Evolutionary conservation across 257 asterid genomes (phyloP), one percentile per base, ranked within the genome.

Genomic region (Solanum tarapatanum): DNA sequence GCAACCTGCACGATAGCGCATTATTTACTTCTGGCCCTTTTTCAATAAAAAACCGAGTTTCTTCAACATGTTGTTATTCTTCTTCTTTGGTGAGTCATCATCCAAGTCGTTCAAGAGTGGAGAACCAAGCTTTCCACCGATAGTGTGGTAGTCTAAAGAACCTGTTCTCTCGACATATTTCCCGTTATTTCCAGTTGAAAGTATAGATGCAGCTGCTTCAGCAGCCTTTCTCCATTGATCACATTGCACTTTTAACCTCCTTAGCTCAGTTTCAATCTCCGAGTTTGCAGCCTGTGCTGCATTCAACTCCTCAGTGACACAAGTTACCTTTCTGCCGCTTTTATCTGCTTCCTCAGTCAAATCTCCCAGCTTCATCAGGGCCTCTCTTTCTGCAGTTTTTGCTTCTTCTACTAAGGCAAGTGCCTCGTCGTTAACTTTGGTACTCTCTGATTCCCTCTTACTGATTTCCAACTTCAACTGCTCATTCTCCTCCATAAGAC

Each of bases 141-240:
- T 88, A 2, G 94, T 91, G 48, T 93, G 91, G 87, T 94, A 94
- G 74, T 91, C 97, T 41, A 95, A 80, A 11, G 95, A 92, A 11
- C 95, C 93, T 8, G 93, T 91, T 74, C 94, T 94, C 45, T 94
- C 94, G 2, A 92, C 93, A 55, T 89, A 88, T 66, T 95, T 96
- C 77, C 94, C 95, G 10, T 91, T 92, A 48, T 90, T 93, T 16
- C 93, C 97, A 3, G 88, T 87, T 16, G 97, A 90, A 87, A 97
- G 98, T 91, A 97, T 97, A 24, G 97, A 89, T 4, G 98, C 93
- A 62, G 99, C 99, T 1, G 97, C 97, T 91, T 95, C 98, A 1
- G 99, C 99, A 12, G 99, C 99, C 88, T 97, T 97, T 88, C 99
- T 94, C 99, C 99, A 97, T 86, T 97, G 99, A 88, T 96, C 99